phyloP scores from a whole-genome alignment of 2,329 filamentous ascomycete genomes.

The Hypoxylon sp. region DNA sequence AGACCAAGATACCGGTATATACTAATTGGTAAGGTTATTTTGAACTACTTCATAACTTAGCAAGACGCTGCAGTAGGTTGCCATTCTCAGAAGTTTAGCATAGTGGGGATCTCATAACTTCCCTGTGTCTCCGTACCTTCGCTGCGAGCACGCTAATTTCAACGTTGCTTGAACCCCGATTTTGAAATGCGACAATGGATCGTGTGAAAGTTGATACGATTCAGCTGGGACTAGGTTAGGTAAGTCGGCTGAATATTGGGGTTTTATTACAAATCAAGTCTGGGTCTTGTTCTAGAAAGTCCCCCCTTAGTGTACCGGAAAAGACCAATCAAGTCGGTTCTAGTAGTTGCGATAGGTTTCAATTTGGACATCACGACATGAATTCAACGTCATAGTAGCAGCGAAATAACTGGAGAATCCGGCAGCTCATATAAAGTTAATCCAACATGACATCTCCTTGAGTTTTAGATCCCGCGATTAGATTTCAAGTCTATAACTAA shows the following conservation, averaged over 20 bases:
- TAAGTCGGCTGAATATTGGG: background rate
- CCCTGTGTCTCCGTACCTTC: no score
- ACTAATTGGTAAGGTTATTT: no score
- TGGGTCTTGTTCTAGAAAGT: background rate
- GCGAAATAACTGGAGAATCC: background rate
- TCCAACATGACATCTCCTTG: no score
- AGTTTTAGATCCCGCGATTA: background rate
- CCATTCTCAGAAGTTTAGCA: background rate
- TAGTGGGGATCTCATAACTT: no score
- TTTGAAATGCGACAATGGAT: no score
- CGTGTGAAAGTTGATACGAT: background rate
- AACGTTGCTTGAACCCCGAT: no score
- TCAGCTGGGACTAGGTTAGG: no score
- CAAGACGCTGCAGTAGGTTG: no score
- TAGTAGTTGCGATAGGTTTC: background rate
- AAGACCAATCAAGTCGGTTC: background rate
- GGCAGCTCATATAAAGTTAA: no score
- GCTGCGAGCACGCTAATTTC: background rate
- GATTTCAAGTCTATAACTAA: background rate
- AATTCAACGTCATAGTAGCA: background rate
- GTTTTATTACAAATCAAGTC: constrained; percentile 7
- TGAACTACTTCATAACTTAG: no score
- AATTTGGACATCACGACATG: background rate
- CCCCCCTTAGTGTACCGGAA: background rate
- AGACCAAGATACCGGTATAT: no score